phyloP scores from a whole-genome alignment of 78 protist species.

The Blattamonas nauphoetae region DNA sequence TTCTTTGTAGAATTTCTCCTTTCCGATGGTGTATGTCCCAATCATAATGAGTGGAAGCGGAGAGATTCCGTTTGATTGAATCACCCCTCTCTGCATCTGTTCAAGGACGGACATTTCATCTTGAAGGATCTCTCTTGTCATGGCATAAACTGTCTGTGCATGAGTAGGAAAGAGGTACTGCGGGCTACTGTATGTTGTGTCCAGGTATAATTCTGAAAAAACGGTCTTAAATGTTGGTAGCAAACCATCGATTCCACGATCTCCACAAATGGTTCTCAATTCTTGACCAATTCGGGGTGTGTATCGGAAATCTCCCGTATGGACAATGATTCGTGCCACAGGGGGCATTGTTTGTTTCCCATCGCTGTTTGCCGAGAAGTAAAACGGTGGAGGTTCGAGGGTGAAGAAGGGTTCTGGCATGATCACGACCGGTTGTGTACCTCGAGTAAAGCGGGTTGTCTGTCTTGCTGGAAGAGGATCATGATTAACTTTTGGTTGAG shows the following conservation, averaged over 20 bases:
- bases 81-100: not conserved
- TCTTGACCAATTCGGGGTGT: not conserved
- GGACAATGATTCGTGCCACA: constrained; percentile 40
- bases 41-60: constrained; percentile 35
- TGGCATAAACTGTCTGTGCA: constrained; percentile 20
- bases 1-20: constrained; percentile 47
- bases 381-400: too few species aligned
- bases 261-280: not conserved
- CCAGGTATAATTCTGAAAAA: constrained; percentile 45
- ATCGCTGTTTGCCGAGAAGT: too few species aligned
- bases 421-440: too few species aligned
- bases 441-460: too few species aligned
- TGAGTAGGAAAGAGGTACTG: constrained; percentile 64
- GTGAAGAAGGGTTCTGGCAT: too few species aligned
- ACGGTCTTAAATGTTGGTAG: not conserved
- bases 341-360: too few species aligned
- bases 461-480: too few species aligned
- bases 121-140: not conserved
- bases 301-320: constrained; percentile 70
- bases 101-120: not conserved
- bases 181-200: constrained; percentile 64
- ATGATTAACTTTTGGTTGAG: too few species aligned
- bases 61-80: not conserved
- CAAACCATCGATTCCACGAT: not conserved
- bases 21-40: constrained; percentile 66